A percentile compares a stretch with the other conserved stretches of the same genome.
phyloP scores from a whole-genome alignment of 768 basidiomycete genomes.

The Boletellus ananiceps region DNA sequence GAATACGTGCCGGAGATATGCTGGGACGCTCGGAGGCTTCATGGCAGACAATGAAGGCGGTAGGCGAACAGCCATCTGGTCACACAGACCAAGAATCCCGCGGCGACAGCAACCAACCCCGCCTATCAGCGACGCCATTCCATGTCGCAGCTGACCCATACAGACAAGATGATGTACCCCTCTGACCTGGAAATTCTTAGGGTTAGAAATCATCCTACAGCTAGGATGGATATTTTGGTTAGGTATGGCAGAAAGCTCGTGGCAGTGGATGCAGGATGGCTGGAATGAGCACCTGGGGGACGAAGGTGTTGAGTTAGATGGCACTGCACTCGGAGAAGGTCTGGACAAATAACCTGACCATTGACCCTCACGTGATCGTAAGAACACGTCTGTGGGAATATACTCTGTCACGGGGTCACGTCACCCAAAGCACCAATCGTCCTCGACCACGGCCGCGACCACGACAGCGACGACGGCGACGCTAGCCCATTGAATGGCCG shows the following conservation, averaged over 20 bases:
- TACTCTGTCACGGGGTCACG: slow-evolving; percentile 22
- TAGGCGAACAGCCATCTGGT: slow-evolving; percentile 16
- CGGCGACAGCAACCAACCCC: slow-evolving; percentile 5
- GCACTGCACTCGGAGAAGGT: slow-evolving; percentile 8
- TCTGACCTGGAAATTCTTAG: slow-evolving; percentile 42
- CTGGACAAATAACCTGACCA: slow-evolving; percentile 16
- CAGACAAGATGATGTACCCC: slow-evolving; percentile 25
- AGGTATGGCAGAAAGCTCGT: slow-evolving; percentile 31
- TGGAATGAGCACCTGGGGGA: slow-evolving; percentile 46
- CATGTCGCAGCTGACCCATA: slow-evolving; percentile 19
- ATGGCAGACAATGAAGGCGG: slow-evolving; percentile 30
- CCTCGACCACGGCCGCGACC: slow-evolving; percentile 2
- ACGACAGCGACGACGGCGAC: slow-evolving; percentile 13
- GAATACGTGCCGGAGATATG: slow-evolving; percentile 53
- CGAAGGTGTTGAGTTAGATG: slow-evolving; percentile 32
- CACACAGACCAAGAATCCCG: slow-evolving; percentile 9
- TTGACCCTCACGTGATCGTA: neutral
- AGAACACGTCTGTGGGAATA: slow-evolving; percentile 18
- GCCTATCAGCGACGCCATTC: slow-evolving; percentile 19
- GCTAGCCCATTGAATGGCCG: slow-evolving; percentile 69
- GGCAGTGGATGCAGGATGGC: slow-evolving; percentile 26
- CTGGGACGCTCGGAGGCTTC: slow-evolving; percentile 37
- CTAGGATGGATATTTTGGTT: slow-evolving; percentile 52
- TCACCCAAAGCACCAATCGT: slow-evolving; percentile 9
- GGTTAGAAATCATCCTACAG: slow-evolving; percentile 53